These are phyloP conservation scores for Picea mariana DNA, from an alignment of 83 land plant genomes.

Conservation along the genomic window DNA sequence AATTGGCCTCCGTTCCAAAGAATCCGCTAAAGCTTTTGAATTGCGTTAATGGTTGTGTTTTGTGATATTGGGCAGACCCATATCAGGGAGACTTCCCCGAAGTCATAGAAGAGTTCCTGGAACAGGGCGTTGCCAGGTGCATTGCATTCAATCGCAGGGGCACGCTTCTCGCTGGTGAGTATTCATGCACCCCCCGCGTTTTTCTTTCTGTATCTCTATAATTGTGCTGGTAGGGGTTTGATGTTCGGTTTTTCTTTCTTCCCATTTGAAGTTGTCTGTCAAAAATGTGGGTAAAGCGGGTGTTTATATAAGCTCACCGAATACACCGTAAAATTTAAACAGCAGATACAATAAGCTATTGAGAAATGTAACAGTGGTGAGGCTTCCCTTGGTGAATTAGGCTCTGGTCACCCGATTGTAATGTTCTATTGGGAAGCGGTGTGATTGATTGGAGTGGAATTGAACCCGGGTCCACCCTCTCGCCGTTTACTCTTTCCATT, in stretches of 20 bases:
- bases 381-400: not conserved
- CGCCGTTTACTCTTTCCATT: too few relatives aligned
- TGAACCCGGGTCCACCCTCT: not conserved
- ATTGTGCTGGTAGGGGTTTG: not conserved
- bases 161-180: slow-evolving; percentile 86
- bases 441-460: slow-evolving; percentile 4
- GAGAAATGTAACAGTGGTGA: not conserved
- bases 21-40: too few relatives aligned
- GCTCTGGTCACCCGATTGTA: not conserved
- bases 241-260: not conserved
- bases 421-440: not conserved
- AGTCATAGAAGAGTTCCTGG: slow-evolving; percentile 26
- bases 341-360: not conserved
- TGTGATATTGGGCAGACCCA: too few relatives aligned
- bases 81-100: too few relatives aligned
- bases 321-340: not conserved
- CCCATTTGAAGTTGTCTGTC: not conserved
- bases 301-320: not conserved
- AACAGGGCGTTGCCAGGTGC: slow-evolving; percentile 88
- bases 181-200: not conserved
- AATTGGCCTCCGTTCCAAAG: too few relatives aligned
- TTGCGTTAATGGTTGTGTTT: too few relatives aligned
- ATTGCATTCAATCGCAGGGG: slow-evolving; percentile 97
- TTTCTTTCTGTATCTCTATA: not conserved
- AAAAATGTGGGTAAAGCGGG: not conserved